These are phyloP conservation scores for Styphnolobium japonicum DNA, from an alignment of 306 rosid species.

Conservation along the genomic window DNA sequence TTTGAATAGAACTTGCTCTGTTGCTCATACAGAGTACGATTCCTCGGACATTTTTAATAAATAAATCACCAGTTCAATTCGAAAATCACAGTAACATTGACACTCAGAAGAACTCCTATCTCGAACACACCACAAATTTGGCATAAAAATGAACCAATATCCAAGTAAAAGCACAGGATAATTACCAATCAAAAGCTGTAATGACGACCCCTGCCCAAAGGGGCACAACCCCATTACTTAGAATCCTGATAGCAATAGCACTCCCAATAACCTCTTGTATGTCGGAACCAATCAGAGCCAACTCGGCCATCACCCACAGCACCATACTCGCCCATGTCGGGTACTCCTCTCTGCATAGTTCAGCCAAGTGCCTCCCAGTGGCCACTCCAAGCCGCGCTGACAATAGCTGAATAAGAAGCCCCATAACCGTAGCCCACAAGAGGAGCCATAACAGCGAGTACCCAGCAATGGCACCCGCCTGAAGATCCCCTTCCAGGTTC, in stretches of 20 bases:
- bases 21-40: neutral
- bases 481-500: constrained; percentile 90
- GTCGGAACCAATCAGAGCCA: constrained; percentile 91
- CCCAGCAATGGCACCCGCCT: constrained; percentile 93
- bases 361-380: constrained; percentile 89
- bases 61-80: no score
- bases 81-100: neutral
- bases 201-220: constrained; percentile 92
- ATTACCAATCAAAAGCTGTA: constrained; percentile 87
- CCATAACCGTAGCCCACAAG: constrained; percentile 92
- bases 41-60: neutral
- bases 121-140: neutral
- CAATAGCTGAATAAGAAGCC: constrained; percentile 81
- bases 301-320: constrained; percentile 94
- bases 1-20: neutral
- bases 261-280: constrained; percentile 98
- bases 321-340: constrained; percentile 77
- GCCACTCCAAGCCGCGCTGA: constrained; percentile 96
- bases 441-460: constrained; percentile 90
- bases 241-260: constrained; percentile 85
- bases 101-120: neutral
- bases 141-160: neutral
- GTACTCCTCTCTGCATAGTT: constrained; percentile 91
- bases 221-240: constrained; percentile 77
- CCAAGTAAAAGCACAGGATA: neutral